These are phyloP conservation scores for Puccinia novopanici DNA, from an alignment of 1,284 basidiomycete species.

Conservation along the genomic window DNA sequence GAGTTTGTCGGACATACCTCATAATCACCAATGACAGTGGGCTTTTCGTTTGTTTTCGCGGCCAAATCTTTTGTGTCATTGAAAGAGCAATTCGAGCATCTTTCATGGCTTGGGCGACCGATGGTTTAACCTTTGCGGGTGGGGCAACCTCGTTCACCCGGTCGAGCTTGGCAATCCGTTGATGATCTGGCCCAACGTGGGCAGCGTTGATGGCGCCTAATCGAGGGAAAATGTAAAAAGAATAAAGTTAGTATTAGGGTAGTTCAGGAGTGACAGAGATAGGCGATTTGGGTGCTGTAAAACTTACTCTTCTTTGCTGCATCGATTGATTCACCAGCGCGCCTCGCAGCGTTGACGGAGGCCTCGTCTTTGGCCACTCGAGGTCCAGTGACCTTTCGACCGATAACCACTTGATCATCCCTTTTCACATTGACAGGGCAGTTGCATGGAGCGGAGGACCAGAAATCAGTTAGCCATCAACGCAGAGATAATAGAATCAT, in stretches of 20 bases:
- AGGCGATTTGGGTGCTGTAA: not conserved
- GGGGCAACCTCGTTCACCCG: conserved; percentile 42
- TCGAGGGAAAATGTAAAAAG: not conserved
- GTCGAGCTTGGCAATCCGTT: conserved; percentile 45
- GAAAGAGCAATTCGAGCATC: conserved; percentile 33
- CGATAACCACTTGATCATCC: conserved; percentile 47
- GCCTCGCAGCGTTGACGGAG: conserved; percentile 34
- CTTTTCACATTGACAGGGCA: not conserved
- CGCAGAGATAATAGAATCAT: not conserved
- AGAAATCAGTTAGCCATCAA: not conserved
- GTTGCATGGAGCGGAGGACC: not conserved
- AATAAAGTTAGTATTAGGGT: not conserved
- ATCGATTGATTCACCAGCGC: conserved; percentile 32
- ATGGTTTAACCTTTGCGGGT: conserved; percentile 35
- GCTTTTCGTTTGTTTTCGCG: conserved; percentile 36
- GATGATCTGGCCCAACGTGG: conserved; percentile 41
- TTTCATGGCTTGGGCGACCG: conserved; percentile 42
- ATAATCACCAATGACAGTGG: conserved; percentile 46
- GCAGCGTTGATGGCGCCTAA: conserved; percentile 29
- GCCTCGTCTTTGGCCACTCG: conserved; percentile 37
- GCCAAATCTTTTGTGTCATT: conserved; percentile 48
- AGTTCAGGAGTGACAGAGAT: not conserved
- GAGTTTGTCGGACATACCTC: conserved; percentile 13
- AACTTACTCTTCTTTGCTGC: conserved; percentile 33
- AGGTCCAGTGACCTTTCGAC: conserved; percentile 13